Conservation (phyloP, 306 rosid species). For the Aeschynomene evenia region DNA sequence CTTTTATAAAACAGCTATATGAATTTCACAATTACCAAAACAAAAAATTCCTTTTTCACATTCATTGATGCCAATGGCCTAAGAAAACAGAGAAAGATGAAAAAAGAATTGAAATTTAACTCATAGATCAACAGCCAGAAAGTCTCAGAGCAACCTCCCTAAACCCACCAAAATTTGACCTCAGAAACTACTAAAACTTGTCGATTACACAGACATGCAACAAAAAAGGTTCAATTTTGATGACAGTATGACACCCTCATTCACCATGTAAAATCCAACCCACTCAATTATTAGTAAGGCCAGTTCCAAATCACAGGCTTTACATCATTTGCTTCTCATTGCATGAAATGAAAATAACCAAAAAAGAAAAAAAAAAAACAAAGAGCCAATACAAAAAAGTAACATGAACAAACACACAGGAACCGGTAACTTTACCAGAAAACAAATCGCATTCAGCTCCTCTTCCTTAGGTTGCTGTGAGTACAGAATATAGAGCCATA, state of each 20-base stretch:
- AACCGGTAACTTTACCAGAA: slow-evolving; percentile 12
- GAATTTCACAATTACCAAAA: neutral
- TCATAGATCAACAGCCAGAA: neutral
- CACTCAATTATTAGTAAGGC: neutral
- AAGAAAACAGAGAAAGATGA: neutral
- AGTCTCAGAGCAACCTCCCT: neutral
- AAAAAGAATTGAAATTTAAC: neutral
- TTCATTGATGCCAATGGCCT: neutral
- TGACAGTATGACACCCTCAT: slow-evolving; percentile 8
- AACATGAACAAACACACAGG: neutral
- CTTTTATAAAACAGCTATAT: neutral
- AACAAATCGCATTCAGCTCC: neutral
- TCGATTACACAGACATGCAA: neutral
- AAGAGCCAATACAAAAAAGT: neutral
- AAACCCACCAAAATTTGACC: too few species aligned
- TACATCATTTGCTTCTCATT: neutral
- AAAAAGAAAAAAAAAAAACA: slow-evolving; percentile 13
- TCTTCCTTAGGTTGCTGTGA: neutral
- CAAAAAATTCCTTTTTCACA: neutral
- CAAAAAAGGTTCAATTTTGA: slow-evolving; percentile 5
- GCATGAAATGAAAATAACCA: slow-evolving; percentile 9
- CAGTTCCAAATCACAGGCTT: slow-evolving; percentile 1
- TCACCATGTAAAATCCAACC: neutral
- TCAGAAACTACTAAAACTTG: neutral
- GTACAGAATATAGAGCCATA: neutral